phyloP scores from a whole-genome alignment of 2,329 filamentous ascomycete species.

The Didymella pinodella region DNA sequence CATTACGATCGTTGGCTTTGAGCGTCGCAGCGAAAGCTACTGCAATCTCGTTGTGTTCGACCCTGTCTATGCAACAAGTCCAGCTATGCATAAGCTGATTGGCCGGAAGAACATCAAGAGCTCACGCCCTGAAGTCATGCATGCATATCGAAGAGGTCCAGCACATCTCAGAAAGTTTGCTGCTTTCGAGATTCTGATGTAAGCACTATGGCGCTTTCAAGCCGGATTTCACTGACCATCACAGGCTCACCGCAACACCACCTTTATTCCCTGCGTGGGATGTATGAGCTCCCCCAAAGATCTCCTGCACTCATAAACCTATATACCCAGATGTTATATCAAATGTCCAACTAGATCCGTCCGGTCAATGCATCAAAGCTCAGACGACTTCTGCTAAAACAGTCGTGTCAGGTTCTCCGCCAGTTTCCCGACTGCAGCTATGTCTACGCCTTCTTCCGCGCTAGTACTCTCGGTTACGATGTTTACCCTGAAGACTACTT shows the following conservation, averaged over 20 bases:
- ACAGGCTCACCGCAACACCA: constrained; percentile 48
- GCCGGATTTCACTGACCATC: constrained; percentile 13
- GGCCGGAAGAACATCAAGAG: constrained; percentile 56
- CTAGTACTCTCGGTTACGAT: constrained; percentile 48
- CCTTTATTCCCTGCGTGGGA: constrained; percentile 52
- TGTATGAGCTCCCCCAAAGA: constrained; percentile 43
- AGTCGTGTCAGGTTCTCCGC: constrained; percentile 42
- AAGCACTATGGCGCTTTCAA: constrained; percentile 41
- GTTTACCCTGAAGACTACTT: constrained; percentile 52
- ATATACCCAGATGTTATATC: neutral
- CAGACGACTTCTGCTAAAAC: constrained; percentile 34
- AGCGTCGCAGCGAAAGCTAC: constrained; percentile 70
- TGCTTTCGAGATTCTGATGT: constrained; percentile 83
- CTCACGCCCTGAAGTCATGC: constrained; percentile 64
- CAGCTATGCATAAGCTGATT: constrained; percentile 67
- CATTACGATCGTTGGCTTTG: constrained; percentile 86
- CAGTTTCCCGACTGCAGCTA: constrained; percentile 50
- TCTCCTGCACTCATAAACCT: constrained; percentile 2
- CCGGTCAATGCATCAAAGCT: neutral
- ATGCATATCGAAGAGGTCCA: constrained; percentile 73
- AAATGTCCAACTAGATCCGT: neutral
- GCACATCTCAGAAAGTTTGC: constrained; percentile 73
- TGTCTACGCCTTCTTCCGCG: constrained; percentile 51
- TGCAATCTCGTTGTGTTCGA: constrained; percentile 85
- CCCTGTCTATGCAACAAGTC: constrained; percentile 77